phyloP scores from a whole-genome alignment of 495 filamentous ascomycete species.

The Neurospora tetraspora region DNA sequence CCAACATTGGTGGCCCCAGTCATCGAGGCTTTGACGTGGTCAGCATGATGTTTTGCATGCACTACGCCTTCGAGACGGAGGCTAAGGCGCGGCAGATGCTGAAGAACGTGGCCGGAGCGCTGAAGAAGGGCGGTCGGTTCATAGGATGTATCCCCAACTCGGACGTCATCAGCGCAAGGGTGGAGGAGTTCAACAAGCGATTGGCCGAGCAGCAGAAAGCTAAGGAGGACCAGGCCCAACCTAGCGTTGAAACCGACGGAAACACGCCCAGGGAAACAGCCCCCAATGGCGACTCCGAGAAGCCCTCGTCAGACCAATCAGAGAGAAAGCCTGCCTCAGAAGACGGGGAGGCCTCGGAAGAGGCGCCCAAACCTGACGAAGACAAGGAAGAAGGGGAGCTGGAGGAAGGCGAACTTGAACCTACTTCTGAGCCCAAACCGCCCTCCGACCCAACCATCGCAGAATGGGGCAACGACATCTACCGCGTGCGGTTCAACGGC shows the following conservation, averaged over 20 bases:
- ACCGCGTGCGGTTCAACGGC: conserved; percentile 77
- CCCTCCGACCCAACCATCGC: conserved; percentile 25
- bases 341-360: conserved; percentile 1
- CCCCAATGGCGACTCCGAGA: neutral
- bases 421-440: neutral
- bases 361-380: neutral
- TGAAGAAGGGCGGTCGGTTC: conserved; percentile 91
- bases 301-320: neutral
- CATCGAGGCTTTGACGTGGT: conserved; percentile 86
- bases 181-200: conserved; percentile 49
- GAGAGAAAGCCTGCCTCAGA: conserved; percentile 1
- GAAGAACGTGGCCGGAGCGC: conserved; percentile 73
- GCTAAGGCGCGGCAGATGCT: conserved; percentile 84
- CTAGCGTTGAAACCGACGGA: neutral
- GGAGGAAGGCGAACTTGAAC: conserved; percentile 31
- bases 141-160: conserved; percentile 90
- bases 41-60: conserved; percentile 98
- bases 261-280: neutral
- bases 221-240: conserved; percentile 18
- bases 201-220: conserved; percentile 43
- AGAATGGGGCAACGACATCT: conserved; percentile 89
- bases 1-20: conserved; percentile 47
- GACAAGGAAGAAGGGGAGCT: conserved; percentile 38
- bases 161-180: conserved; percentile 64
- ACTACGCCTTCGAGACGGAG: conserved; percentile 94